Evolutionary conservation across 208 protist species (phyloP).

Genomic region (Leishmania turanica): DNA sequence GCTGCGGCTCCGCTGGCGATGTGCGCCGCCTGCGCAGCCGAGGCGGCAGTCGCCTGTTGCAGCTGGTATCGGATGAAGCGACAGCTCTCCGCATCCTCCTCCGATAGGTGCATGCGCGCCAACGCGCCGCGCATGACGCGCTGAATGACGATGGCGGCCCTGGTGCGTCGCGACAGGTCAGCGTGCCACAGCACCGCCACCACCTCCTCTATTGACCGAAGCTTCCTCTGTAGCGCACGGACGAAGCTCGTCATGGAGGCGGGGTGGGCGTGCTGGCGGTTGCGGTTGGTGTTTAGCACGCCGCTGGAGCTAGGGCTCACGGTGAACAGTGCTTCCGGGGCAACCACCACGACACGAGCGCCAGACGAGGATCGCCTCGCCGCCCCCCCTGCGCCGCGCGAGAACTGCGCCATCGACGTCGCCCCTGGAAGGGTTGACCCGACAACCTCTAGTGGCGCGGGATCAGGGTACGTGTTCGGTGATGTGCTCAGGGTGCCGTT

Average conservation of each 20-base stretch:
- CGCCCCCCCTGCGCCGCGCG: neutral
- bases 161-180: slow-evolving; percentile 55
- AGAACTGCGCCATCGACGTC: neutral
- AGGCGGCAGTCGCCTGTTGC: slow-evolving; percentile 2
- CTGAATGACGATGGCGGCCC: slow-evolving; percentile 69
- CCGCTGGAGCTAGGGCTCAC: neutral
- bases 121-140: slow-evolving; percentile 55
- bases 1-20: neutral
- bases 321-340: neutral
- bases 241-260: slow-evolving; percentile 40
- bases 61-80: slow-evolving; percentile 54
- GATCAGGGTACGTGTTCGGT: neutral
- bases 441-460: neutral
- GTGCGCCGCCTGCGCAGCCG: slow-evolving; percentile 6
- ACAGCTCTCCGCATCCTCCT: slow-evolving; percentile 32
- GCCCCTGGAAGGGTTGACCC: neutral
- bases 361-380: neutral
- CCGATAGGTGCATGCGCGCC: slow-evolving; percentile 45
- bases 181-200: slow-evolving; percentile 73
- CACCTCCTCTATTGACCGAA: slow-evolving; percentile 58
- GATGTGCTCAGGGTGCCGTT: neutral
- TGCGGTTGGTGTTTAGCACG: slow-evolving; percentile 13
- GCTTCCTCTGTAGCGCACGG: slow-evolving; percentile 75
- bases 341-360: slow-evolving; percentile 17
- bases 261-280: slow-evolving; percentile 12